Evolutionary conservation across 768 basidiomycete species (phyloP), one percentile per base, ranked within the genome.

Genomic region (Chalciporus chontae): DNA sequence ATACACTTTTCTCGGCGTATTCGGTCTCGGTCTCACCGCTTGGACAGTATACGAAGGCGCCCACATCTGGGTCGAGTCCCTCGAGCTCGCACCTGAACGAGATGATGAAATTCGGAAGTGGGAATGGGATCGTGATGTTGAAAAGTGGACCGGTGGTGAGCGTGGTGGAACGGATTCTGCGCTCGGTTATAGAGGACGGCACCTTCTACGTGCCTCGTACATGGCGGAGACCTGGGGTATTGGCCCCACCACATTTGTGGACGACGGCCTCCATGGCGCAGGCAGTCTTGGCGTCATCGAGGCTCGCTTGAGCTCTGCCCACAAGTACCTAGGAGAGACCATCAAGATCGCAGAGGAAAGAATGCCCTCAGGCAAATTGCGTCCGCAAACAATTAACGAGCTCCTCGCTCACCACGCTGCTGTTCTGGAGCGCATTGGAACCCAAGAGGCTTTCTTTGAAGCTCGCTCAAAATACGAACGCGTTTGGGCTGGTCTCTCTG

Each of bases 111-210:
- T 70, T 14, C 70, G 69, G 41, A 73, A 70, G 51, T 90, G 83
- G 81, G 79, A 84, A 59, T 89, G 87, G 87, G 76, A 84, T 60
- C 60, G 73, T 3, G 80, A 84, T 40, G 71, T 71, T 15, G 83
- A 83, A 46, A 71, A 71, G 45, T 89, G 86, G 87, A 72, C 81
- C 8, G 81, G 77, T 19, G 73, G 80, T 42, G 70, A 56, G 51
- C 70, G 23, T 27, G 84, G 83, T 5, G 88, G 87, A 41, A 90
- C 87, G n/a, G 85, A 90, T 63, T 75, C 83, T 4, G 77, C 69
- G n/a, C 69, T 90, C 8, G 83, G 85, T 3, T 74, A 78, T 60
- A 72, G 69, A 57, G 85, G 75, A 18, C 71, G 84, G 23, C 81
- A 85, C 62, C 74, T 77, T 37, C 67, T 85, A 1, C 81, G 87